These are phyloP conservation scores for Hyparrhenia diplandra DNA, from an alignment of 176 grass and related monocot species.

Conservation along the genomic window DNA sequence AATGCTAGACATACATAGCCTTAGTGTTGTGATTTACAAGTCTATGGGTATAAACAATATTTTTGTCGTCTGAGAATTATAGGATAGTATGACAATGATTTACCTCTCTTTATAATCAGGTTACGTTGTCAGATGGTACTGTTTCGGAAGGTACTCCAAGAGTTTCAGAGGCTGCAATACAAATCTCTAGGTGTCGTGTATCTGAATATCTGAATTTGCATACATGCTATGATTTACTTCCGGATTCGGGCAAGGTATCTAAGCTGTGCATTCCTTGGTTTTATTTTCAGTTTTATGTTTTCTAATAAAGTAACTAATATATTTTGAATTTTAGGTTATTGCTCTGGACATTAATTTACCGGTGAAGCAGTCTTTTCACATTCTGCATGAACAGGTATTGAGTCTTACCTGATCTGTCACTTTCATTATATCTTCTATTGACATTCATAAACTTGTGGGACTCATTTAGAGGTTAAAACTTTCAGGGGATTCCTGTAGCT, in stretches of 20 bases:
- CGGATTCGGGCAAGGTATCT: conserved; percentile 91
- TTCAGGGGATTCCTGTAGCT: conserved; percentile 95
- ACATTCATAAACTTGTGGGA: not conserved
- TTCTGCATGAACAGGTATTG: conserved; percentile 95
- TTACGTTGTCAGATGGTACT: conserved; percentile 23
- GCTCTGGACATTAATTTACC: conserved; percentile 94
- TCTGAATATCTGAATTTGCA: conserved; percentile 67
- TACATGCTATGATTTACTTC: conserved; percentile 84
- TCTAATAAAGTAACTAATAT: not conserved
- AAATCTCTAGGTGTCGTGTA: conserved; percentile 51
- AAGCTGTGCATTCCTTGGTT: not conserved
- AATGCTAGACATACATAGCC: not conserved
- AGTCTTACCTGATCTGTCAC: not conserved
- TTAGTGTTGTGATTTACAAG: not conserved
- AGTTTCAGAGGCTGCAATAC: conserved; percentile 72
- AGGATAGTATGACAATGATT: too few species aligned
- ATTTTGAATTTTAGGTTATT: conserved; percentile 67
- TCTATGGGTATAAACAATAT: not conserved
- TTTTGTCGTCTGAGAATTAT: too few species aligned
- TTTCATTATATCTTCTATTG: not conserved
- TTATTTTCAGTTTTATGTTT: conserved; percentile 11
- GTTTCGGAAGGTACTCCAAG: conserved; percentile 43
- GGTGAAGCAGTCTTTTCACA: conserved; percentile 98
- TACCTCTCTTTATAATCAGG: conserved; percentile 42
- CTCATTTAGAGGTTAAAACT: conserved; percentile 1